phyloP scores from a whole-genome alignment of 345 rosid genomes.

The Toxicodendron radicans region DNA sequence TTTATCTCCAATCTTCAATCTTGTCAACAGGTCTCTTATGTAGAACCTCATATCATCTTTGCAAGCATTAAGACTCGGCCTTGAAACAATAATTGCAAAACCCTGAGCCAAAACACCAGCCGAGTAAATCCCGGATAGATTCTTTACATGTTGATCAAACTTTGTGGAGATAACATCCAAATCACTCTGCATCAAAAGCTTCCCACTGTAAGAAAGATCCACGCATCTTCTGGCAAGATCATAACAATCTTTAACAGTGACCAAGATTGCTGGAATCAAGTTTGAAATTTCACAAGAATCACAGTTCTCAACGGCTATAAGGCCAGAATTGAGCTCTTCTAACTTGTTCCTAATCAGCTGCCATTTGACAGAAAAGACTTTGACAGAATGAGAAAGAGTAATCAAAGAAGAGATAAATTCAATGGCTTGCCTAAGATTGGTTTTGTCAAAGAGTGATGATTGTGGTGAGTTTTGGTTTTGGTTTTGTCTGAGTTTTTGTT shows the following conservation, averaged over 20 bases:
- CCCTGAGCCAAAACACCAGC: constrained; percentile 63
- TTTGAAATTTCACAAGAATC: constrained; percentile 48
- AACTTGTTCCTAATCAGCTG: constrained; percentile 66
- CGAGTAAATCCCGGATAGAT: constrained; percentile 58
- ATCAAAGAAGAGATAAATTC: constrained; percentile 63
- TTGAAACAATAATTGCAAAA: constrained; percentile 79
- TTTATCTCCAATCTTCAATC: constrained; percentile 88
- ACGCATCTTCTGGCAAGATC: constrained; percentile 74
- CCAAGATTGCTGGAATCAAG: constrained; percentile 45
- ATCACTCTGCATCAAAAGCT: constrained; percentile 97
- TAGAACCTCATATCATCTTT: constrained; percentile 89
- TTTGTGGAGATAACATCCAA: constrained; percentile 63
- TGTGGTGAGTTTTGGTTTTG: constrained; percentile 9
- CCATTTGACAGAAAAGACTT: constrained; percentile 81
- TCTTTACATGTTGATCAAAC: constrained; percentile 52
- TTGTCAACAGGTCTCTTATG: constrained; percentile 71
- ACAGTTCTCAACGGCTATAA: constrained; percentile 52
- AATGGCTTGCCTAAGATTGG: constrained; percentile 45
- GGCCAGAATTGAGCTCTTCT: constrained; percentile 64
- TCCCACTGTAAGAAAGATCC: constrained; percentile 75
- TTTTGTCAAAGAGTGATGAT: constrained; percentile 28
- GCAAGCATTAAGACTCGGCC: constrained; percentile 58
- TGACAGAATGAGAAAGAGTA: constrained; percentile 63
- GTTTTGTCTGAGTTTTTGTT: constrained; percentile 19
- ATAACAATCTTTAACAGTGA: constrained; percentile 45